Evolutionary conservation across 73 alveolate species (phyloP), one percentile per base, ranked within the genome.

Genomic region (Blepharisma stoltei): DNA sequence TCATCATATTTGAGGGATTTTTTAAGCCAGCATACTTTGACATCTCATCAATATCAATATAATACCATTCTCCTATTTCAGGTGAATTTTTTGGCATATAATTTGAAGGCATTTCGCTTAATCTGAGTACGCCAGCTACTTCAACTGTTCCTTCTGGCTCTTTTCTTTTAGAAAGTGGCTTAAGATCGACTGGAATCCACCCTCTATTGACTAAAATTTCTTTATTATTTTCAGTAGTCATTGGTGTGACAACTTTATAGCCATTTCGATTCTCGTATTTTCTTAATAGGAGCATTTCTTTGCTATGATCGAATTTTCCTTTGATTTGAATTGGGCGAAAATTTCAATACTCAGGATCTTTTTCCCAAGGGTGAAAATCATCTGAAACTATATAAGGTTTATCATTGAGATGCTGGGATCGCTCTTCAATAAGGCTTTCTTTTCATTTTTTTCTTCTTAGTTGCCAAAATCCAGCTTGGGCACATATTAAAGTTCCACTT

Each of bases 291-390:
- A 60, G 73, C 73, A 60, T 60, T 60, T 60, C 73, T 60, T 60
- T 60, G 73, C 47, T 60, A 47, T 60, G 73, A 38, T 60, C 73
- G 73, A 60, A 60, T 60, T 25, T 14, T 60, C 73, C 73, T 60
- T n/a, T 60, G n/a, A 60, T 18, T 25, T 60, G 14, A 9, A n/a
- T 9, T 60, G 73, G 73, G 3, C 46, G 38, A 38, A 18, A 60
- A 25, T 20, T 60, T 25, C 38, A 25, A 25, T 60, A n/a, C 4
- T 60, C 45, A 18, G 41, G 41, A 32, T 32, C 41, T 32, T 32
- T 32, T 32, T 32, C 41, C 41, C 23, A 8, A 20, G 73, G 14
- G 23, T 11, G 66, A 2, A 60, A 1, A 14, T n/a, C 46, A 3
- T 14, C n/a, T 60, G 14, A 8, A 9, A 60, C 48, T 11, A 9